Evolutionary conservation across 371 early-diverging fungal species (phyloP), one percentile per base, ranked within the genome.

Genomic region (Batrachochytrium dendrobatidis): DNA sequence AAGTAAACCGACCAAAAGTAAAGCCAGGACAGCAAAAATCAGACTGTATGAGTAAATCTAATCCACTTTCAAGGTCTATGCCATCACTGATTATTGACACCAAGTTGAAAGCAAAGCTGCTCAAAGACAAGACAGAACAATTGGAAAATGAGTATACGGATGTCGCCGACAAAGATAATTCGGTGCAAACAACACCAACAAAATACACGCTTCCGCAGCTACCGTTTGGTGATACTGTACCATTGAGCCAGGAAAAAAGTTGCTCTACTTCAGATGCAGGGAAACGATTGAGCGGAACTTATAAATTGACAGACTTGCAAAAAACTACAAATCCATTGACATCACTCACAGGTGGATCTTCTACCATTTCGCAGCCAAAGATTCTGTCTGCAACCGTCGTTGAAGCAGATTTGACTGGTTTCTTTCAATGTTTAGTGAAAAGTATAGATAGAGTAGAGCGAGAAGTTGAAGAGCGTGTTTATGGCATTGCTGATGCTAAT

Each of bases 381-480:
- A 48, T n/a, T 51, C 28, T 32, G n/a, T n/a, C 51, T 18, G 18
- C 51, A 6, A 8, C 2, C 51, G 51, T 51, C 51, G n/a, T 51
- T 22, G 25, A 8, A 3, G 51, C 51, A 10, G 51, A 51, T 24
- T 32, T 51, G 30, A 51, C 51, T 2, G 6, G 7, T 6, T 32
- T 51, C 7, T 51, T 51, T 22, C 3, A 3, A n/a, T 51, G 51
- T 24, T n/a, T 51, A 3, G 51, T 29, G 30, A 51, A 51, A 22
- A 28, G 5, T 17, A 51, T 51, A 12, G 51, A 51, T 32, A 51
- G 32, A 32, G 51, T 51, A 28, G 51, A 51, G 30, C 24, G 30
- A 17, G 51, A 51, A 32, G 28, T 51, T 3, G 51, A 51, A 28
- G 51, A 51, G 7, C 51, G 51, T 24, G 51, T 51, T 17, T n/a